phyloP scores from a whole-genome alignment of 192 early-diverging fungal genomes.

The Gamsiella multidivaricata region DNA sequence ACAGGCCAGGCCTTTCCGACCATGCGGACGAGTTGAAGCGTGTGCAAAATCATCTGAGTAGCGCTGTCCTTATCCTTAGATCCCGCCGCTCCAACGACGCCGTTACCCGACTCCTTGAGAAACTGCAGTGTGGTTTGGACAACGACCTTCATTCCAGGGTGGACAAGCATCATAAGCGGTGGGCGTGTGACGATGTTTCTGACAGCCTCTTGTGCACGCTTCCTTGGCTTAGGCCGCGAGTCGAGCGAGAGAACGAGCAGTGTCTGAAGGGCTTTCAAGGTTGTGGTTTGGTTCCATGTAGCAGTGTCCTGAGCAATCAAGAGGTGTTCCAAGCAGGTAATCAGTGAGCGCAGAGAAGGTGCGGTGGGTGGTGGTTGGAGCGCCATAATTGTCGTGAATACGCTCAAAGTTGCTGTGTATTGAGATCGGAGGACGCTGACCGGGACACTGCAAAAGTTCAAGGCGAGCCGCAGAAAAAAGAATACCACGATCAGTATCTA shows the following conservation, averaged over 20 bases:
- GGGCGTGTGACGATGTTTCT: slow-evolving; percentile 73
- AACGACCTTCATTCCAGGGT: slow-evolving; percentile 45
- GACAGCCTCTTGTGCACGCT: slow-evolving; percentile 88
- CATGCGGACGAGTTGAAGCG: slow-evolving; percentile 51
- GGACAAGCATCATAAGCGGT: slow-evolving; percentile 61
- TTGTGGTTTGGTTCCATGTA: slow-evolving; percentile 75
- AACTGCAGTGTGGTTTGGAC: slow-evolving; percentile 48
- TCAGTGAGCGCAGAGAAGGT: slow-evolving; percentile 76
- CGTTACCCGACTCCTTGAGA: slow-evolving; percentile 52
- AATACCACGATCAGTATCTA: too few relatives aligned
- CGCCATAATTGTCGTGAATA: slow-evolving; percentile 75
- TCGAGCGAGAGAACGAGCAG: slow-evolving; percentile 85
- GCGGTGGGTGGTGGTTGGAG: slow-evolving; percentile 74
- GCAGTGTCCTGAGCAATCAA: slow-evolving; percentile 82
- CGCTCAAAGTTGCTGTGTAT: slow-evolving; percentile 70
- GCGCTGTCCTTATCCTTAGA: slow-evolving; percentile 51
- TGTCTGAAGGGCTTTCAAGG: slow-evolving; percentile 77
- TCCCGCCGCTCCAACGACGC: slow-evolving; percentile 46
- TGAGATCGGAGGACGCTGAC: slow-evolving; percentile 68
- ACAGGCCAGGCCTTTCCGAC: slow-evolving; percentile 53
- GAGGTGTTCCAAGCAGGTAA: slow-evolving; percentile 82
- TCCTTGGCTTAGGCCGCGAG: slow-evolving; percentile 83
- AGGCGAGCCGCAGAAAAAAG: not conserved
- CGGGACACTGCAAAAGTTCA: slow-evolving; percentile 53
- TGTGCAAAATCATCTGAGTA: slow-evolving; percentile 52